These are phyloP conservation scores for Simplicillium aogashimaense DNA, from an alignment of 2,329 filamentous ascomycete species.

Conservation along the genomic window DNA sequence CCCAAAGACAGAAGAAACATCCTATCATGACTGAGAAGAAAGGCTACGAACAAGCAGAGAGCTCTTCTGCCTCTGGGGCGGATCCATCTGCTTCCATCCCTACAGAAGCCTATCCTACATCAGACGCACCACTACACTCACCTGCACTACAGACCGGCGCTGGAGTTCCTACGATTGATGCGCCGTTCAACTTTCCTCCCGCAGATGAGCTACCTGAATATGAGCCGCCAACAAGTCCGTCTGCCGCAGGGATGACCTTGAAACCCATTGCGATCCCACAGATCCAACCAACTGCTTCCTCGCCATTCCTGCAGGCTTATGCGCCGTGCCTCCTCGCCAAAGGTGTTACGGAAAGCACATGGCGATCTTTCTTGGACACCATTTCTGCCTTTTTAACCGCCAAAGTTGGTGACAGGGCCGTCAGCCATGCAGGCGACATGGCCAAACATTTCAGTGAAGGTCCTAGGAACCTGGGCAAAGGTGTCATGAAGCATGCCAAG, in stretches of 20 bases:
- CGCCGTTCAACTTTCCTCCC: constrained; percentile 30
- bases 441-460: constrained; percentile 22
- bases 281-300: constrained; percentile 17
- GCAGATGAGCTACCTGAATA: constrained; percentile 20
- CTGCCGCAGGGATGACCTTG: constrained; percentile 2
- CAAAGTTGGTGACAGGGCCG: constrained; percentile 30
- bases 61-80: no score
- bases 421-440: constrained; percentile 31
- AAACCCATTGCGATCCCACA: constrained; percentile 32
- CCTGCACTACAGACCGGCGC: not conserved
- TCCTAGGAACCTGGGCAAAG: constrained; percentile 25
- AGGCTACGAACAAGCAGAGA: no score
- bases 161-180: constrained; percentile 17
- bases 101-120: not conserved
- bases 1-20: no score
- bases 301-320: constrained; percentile 29
- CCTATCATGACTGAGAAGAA: no score
- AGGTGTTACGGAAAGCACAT: constrained; percentile 24
- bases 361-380: constrained; percentile 25
- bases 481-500: constrained; percentile 24
- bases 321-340: constrained; percentile 24
- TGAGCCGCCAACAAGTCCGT: constrained; percentile 3
- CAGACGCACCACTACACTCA: constrained; percentile 1
- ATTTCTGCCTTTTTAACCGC: constrained; percentile 35
- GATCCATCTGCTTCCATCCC: not conserved